Base-by-base conservation (phyloP, 2,329 filamentous ascomycete genomes). In the Curvularia spicifera region DNA sequence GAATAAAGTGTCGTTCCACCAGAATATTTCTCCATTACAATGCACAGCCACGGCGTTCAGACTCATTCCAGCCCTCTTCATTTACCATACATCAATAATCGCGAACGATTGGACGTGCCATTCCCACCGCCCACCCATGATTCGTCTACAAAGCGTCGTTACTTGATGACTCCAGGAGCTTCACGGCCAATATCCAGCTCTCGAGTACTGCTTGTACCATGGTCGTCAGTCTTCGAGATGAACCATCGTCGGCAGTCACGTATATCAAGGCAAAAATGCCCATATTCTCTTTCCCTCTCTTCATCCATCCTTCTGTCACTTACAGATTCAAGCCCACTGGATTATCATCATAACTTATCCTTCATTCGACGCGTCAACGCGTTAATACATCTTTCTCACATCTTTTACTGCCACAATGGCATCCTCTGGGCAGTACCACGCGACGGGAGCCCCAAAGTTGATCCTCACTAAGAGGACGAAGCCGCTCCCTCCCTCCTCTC, bases 321-420 rank as follows among this genome's bases (percentile, higher is more conserved):
- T 28, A 13, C 39, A 6, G 13, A 45, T 18, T 20, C 9, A 47
- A 49, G 33, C 22, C 12, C 20, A 42, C n/a, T 42, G 48, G 12
- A 49, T 18, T 13, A 43, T 44, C 12, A 26, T 3, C 13, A 37
- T 54, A 22, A 31, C 20, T 42, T 9, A 12, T 24, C 40, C 43
- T 29, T 51, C 39, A 43, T 26, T 13, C 20, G 22, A 9, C 39
- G 39, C 20, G 15, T 42, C 20, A 26, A 24, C 7, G 9, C 39
- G 20, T 5, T 4, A 13, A 24, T 24, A 42, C 4, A 42, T 42
- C 39, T 13, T 24, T 42, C 10, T 26, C 13, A 46, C 15, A 29
- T 24, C 26, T 29, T 8, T 57, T 53, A 22, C 26, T 49, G 26
- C 18, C 20, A 39, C 42, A 46, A 53, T 57, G 49, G 24, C 35